Evolutionary conservation across 495 filamentous ascomycete species (phyloP).

Genomic region (Trichoderma gamsii): DNA sequence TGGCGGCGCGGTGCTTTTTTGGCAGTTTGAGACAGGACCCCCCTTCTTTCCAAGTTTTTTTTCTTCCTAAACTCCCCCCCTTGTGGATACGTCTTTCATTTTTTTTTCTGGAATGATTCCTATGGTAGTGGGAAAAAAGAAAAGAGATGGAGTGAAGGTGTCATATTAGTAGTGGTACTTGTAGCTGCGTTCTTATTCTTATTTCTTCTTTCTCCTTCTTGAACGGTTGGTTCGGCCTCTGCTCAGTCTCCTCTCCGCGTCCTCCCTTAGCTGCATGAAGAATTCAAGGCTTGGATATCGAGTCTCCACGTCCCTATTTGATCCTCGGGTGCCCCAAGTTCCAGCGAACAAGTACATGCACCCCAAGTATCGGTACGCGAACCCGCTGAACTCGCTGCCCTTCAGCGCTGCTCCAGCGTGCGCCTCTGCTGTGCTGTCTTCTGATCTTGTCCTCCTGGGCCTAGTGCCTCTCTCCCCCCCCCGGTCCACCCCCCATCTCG

Average conservation of each 20-base stretch:
- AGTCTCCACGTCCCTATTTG: too few relatives aligned
- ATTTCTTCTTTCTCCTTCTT: background rate
- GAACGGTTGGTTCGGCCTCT: background rate
- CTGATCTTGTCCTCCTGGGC: constrained; percentile 1
- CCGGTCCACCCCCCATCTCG: constrained; percentile 5
- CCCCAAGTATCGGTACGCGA: too few relatives aligned
- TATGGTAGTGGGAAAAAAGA: background rate
- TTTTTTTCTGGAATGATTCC: constrained; percentile 13
- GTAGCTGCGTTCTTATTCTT: background rate
- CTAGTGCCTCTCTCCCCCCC: background rate
- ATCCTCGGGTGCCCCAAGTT: background rate
- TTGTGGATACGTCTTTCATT: background rate
- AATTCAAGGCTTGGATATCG: too few relatives aligned
- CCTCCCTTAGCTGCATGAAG: too few relatives aligned
- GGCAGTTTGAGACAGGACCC: background rate
- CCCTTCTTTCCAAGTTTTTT: background rate
- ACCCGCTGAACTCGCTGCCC: too few relatives aligned
- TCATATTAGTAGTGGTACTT: too few relatives aligned
- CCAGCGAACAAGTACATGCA: background rate
- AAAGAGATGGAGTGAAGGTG: too few relatives aligned
- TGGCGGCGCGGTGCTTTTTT: too few relatives aligned
- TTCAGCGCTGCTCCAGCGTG: too few relatives aligned
- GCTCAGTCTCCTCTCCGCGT: background rate
- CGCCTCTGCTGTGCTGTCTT: background rate
- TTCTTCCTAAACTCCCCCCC: background rate